Percentiles rank a stretch among this genome's conserved stretches.
Conservation (phyloP, 1,139 yeast species). For the Zygoascus meyerae region DNA sequence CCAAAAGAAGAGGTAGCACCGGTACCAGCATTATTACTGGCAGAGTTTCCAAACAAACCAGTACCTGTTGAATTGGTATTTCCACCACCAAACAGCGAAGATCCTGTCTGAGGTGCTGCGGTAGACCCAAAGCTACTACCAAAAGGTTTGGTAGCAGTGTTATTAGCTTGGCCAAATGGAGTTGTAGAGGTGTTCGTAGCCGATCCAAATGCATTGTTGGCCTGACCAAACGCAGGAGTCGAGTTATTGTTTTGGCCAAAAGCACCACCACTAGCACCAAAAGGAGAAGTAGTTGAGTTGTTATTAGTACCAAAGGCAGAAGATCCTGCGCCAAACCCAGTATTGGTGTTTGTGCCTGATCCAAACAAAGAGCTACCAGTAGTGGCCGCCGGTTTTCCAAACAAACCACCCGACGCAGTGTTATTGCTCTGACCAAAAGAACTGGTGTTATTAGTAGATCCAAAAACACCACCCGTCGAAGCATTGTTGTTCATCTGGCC, state of each 20-base stretch:
- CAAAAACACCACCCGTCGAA: slow-evolving; percentile 22
- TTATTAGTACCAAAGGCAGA: slow-evolving; percentile 23
- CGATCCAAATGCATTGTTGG: slow-evolving; percentile 11
- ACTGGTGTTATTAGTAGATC: slow-evolving; percentile 15
- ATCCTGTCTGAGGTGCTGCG: slow-evolving; percentile 5
- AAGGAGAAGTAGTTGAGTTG: slow-evolving; percentile 14
- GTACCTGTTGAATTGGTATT: slow-evolving; percentile 23
- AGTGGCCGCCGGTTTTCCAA: slow-evolving; percentile 31
- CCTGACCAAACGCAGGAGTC: slow-evolving; percentile 15
- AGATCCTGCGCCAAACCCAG: slow-evolving; percentile 20
- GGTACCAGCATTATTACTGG: slow-evolving; percentile 2
- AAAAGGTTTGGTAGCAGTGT: slow-evolving; percentile 19
- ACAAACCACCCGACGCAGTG: slow-evolving; percentile 30
- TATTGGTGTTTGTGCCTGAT: slow-evolving; percentile 17
- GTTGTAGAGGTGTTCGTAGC: slow-evolving; percentile 17
- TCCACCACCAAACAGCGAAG: slow-evolving; percentile 31
- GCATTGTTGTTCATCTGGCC: slow-evolving; percentile 19
- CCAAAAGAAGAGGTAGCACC: slow-evolving; percentile 7
- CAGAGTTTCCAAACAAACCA: slow-evolving; percentile 24
- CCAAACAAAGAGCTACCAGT: slow-evolving; percentile 27
- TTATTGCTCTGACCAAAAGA: slow-evolving; percentile 30
- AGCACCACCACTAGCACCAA: slow-evolving; percentile 23
- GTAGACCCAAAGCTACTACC: slow-evolving; percentile 6
- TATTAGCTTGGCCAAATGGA: slow-evolving; percentile 20
- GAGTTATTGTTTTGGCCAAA: slow-evolving; percentile 28